Evolutionary conservation across 2,329 filamentous ascomycete species (phyloP).

Genomic region (Huntiella abstrusa): DNA sequence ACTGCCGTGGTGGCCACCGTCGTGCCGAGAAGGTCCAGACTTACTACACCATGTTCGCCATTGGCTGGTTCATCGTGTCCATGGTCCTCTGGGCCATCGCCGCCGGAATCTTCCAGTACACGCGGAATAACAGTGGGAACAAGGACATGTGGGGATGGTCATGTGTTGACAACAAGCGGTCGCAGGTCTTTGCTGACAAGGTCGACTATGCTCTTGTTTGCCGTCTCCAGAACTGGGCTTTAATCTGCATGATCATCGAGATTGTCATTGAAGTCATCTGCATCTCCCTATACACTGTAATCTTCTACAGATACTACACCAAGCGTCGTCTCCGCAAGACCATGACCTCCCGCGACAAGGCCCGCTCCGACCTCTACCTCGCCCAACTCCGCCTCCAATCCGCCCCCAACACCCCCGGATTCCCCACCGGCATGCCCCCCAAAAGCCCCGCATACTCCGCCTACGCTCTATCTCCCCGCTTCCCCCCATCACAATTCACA

Average conservation of each 20-base stretch:
- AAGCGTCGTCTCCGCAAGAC: slow-evolving; percentile 91
- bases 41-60: slow-evolving; percentile 89
- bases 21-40: slow-evolving; percentile 83
- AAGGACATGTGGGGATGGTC: slow-evolving; percentile 97
- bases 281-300: slow-evolving; percentile 78
- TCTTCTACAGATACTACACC: slow-evolving; percentile 95
- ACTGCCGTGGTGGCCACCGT: slow-evolving; percentile 73
- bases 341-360: slow-evolving; percentile 88
- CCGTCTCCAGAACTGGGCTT: slow-evolving; percentile 82
- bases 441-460: slow-evolving; percentile 26
- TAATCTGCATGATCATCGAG: slow-evolving; percentile 96
- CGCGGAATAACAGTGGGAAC: slow-evolving; percentile 47
- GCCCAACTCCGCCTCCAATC: slow-evolving; percentile 70
- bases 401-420: slow-evolving; percentile 84
- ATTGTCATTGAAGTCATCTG: slow-evolving; percentile 81
- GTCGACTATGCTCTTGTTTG: slow-evolving; percentile 83
- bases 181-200: slow-evolving; percentile 57
- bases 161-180: slow-evolving; percentile 75
- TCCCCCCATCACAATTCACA: slow-evolving; percentile 38
- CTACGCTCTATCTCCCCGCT: slow-evolving; percentile 39
- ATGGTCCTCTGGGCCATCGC: slow-evolving; percentile 83
- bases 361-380: slow-evolving; percentile 86
- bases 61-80: slow-evolving; percentile 84
- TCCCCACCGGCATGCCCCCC: slow-evolving; percentile 20
- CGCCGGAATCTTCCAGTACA: slow-evolving; percentile 65